Evolutionary conservation across 1,284 basidiomycete species (phyloP).

Genomic region (Sporisorium iseilematis-ciliati): DNA sequence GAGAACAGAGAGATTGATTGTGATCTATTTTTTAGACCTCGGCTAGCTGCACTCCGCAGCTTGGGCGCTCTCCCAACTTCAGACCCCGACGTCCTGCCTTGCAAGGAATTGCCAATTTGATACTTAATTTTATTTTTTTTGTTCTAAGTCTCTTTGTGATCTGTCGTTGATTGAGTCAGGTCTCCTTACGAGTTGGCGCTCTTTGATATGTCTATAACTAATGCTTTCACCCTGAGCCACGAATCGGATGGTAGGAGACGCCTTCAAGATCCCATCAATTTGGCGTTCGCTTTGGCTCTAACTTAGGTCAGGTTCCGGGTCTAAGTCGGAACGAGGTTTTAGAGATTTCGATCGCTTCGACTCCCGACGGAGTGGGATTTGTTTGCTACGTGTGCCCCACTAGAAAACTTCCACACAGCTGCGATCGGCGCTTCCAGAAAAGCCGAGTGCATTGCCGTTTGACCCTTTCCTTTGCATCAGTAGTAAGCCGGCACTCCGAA

Average conservation of each 20-base stretch:
- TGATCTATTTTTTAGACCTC: conserved; percentile 38
- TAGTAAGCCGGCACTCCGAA: not conserved
- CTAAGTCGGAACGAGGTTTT: too few species aligned
- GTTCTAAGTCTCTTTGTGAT: not conserved
- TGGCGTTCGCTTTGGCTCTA: too few species aligned
- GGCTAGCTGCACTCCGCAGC: conserved; percentile 38
- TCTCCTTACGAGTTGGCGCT: too few species aligned
- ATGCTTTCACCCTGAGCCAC: too few species aligned
- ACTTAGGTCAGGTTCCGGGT: too few species aligned
- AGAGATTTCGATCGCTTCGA: too few species aligned
- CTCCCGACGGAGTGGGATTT: too few species aligned
- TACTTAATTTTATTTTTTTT: not conserved
- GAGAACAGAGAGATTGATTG: conserved; percentile 6
- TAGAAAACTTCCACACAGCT: too few species aligned
- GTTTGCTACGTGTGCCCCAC: not conserved
- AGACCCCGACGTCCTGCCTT: conserved; percentile 16
- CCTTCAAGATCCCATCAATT: too few species aligned
- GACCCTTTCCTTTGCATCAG: not conserved
- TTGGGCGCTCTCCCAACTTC: conserved; percentile 23
- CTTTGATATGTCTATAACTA: too few species aligned
- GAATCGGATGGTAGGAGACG: too few species aligned
- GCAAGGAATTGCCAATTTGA: not conserved
- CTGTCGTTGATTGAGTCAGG: too few species aligned
- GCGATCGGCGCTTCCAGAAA: conserved; percentile 1
- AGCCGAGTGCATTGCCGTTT: conserved; percentile 1